Evolutionary conservation across 768 basidiomycete species (phyloP).

Genomic region (Suillus ampliporus): DNA sequence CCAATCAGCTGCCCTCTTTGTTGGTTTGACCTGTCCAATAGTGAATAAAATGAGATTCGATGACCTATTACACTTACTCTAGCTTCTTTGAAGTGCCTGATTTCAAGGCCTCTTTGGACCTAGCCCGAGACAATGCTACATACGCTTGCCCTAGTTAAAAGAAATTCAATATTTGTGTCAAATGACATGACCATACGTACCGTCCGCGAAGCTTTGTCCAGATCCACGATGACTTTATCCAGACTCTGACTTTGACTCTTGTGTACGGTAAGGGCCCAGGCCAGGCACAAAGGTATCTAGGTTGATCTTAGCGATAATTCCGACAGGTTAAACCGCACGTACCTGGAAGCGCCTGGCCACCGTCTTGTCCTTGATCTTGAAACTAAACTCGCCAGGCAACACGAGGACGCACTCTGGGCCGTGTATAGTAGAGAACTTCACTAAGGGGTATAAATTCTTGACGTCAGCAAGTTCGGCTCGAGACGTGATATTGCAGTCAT

Average conservation of each 20-base stretch:
- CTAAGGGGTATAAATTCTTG: slow-evolving; percentile 39
- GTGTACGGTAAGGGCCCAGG: slow-evolving; percentile 82
- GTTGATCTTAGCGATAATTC: not conserved
- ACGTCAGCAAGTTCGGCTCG: no score
- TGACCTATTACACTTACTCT: no score
- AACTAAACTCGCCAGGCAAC: slow-evolving; percentile 57
- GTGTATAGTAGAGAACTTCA: slow-evolving; percentile 49
- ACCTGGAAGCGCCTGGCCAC: slow-evolving; percentile 55
- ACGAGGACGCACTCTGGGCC: slow-evolving; percentile 52
- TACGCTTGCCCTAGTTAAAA: no score
- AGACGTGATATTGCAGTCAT: no score
- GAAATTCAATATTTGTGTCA: no score
- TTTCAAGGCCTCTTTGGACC: no score
- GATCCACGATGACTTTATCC: slow-evolving; percentile 65
- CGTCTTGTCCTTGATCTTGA: slow-evolving; percentile 54
- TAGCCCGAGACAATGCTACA: no score
- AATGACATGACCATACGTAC: slow-evolving; percentile 25
- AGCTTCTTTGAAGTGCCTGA: no score
- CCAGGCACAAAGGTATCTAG: slow-evolving; percentile 74
- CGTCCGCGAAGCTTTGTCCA: slow-evolving; percentile 64
- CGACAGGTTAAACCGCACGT: not conserved
- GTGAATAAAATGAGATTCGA: no score
- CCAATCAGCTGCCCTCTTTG: no score
- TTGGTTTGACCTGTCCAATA: no score
- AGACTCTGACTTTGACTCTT: slow-evolving; percentile 82